A percentile compares a stretch with the other conserved stretches of the same genome.
phyloP scores from a whole-genome alignment of 2,329 filamentous ascomycete genomes.

The Stylonectria norvegica region DNA sequence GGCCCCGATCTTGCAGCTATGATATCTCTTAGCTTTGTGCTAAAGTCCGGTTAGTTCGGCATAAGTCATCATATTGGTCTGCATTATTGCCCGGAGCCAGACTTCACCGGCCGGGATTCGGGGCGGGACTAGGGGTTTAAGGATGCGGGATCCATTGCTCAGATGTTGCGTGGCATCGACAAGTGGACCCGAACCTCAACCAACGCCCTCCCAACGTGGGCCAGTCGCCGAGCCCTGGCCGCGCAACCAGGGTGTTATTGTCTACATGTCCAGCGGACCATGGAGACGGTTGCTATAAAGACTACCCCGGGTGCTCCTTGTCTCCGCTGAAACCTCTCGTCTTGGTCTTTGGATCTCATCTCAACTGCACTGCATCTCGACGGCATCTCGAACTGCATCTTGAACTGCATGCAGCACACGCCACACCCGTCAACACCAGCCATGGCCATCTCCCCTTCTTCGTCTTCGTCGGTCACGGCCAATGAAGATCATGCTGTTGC shows the following conservation, averaged over 20 bases:
- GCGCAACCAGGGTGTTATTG: no score
- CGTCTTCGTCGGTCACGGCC: conserved; percentile 21
- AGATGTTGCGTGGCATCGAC: neutral
- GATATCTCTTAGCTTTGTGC: conserved; percentile 4
- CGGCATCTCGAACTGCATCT: no score
- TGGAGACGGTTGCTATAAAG: neutral
- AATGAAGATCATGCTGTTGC: conserved; percentile 23
- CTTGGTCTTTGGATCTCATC: neutral
- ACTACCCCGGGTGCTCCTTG: conserved; percentile 1
- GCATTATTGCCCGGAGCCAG: conserved; percentile 1
- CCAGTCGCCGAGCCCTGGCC: no score
- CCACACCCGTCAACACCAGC: conserved; percentile 3
- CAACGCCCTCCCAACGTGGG: no score
- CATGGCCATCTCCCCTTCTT: conserved; percentile 18
- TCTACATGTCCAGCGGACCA: no score
- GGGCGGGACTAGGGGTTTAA: neutral
- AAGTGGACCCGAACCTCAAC: neutral
- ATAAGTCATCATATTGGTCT: conserved; percentile 4
- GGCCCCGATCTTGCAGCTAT: conserved; percentile 14
- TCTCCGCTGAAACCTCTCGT: conserved; percentile 1
- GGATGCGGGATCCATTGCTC: neutral
- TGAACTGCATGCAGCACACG: neutral
- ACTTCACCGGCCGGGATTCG: neutral
- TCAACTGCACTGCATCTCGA: conserved; percentile 1
- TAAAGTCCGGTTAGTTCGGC: neutral